These are phyloP conservation scores for Macrolepiota albuminosa DNA, from an alignment of 768 basidiomycete species.

Conservation along the genomic window DNA sequence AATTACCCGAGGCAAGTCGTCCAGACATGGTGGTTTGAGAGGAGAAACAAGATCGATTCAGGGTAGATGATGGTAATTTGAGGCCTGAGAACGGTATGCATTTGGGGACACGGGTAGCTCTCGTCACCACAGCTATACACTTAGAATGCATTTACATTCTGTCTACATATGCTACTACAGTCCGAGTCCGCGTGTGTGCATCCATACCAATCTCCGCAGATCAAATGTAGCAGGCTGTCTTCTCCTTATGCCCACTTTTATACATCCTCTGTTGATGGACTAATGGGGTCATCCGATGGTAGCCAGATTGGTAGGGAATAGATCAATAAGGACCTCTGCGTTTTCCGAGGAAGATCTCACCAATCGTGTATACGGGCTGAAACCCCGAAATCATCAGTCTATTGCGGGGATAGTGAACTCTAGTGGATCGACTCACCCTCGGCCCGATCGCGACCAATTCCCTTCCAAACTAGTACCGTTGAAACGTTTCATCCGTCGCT, in stretches of 20 bases:
- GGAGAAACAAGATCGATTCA: conserved; percentile 7
- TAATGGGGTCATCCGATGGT: conserved; percentile 68
- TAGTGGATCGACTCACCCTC: conserved; percentile 34
- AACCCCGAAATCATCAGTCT: neutral
- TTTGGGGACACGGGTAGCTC: neutral
- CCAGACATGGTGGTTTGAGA: conserved; percentile 46
- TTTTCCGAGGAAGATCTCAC: conserved; percentile 27
- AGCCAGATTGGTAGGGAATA: conserved; percentile 52
- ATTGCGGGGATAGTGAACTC: neutral
- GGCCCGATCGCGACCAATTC: conserved; percentile 57
- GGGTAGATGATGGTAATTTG: neutral
- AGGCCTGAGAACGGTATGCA: neutral
- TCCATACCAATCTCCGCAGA: neutral
- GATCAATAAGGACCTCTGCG: neutral
- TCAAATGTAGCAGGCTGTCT: neutral
- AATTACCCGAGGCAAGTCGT: conserved; percentile 57
- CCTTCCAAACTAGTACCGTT: too few species aligned
- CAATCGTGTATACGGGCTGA: conserved; percentile 88
- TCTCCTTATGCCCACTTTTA: conserved; percentile 43
- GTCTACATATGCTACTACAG: neutral
- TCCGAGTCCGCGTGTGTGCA: neutral
- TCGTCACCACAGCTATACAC: neutral
- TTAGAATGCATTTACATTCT: neutral
- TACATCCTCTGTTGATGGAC: conserved; percentile 66
- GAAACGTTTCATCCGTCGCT: too few species aligned